Evolutionary conservation across 2,329 filamentous ascomycete genomes (phyloP), one percentile per base, ranked within the genome.

Genomic region (Calcarisporium arbuscula): DNA sequence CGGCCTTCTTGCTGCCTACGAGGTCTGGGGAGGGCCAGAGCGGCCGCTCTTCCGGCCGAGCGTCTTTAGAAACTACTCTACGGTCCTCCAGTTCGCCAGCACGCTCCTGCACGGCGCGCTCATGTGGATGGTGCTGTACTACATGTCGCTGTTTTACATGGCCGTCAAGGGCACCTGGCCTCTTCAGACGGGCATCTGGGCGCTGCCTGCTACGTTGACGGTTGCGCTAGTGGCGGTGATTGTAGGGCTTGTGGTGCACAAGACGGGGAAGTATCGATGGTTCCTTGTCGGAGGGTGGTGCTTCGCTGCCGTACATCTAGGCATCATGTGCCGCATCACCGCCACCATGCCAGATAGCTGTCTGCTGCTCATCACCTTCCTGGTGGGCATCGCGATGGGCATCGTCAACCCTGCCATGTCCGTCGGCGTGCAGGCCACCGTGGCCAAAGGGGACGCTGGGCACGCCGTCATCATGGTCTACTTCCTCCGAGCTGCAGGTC

Each of bases 321-420:
- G 80, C 4, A 50, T 70, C 5, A 58, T 81, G 36, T 58, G 67
- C 25, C 56, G 72, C 16, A 61, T 80, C 19, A 55, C 47, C 11
- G 50, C 54, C 8, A 33, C 68, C 8, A 80, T 76, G 3, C 62
- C 64, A 2, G 65, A 73, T 3, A 56, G 62, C 0, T 57, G 59
- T 15, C 80, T 78, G 71, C 60, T 84, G 35, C 73, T 79, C 47
- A 58, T 84, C 28, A 78, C 74, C 46, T 50, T 82, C 6, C 62
- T 77, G 14, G 58, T 73, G 10, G 79, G 78, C 1, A 34, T 81
- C 5, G 80, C 80, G 11, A 68, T 74, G 4, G 82, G 80, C 3
- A 67, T 82, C 35, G 60, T 85, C 6, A 81, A 82, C 54, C 73
- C 81, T 0, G 64, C 70, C n/a, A 73, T 82, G 58, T 67, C 64